Base-by-base conservation (phyloP, 2,329 filamentous ascomycete genomes). In the Talaromyces albobiverticillius region DNA sequence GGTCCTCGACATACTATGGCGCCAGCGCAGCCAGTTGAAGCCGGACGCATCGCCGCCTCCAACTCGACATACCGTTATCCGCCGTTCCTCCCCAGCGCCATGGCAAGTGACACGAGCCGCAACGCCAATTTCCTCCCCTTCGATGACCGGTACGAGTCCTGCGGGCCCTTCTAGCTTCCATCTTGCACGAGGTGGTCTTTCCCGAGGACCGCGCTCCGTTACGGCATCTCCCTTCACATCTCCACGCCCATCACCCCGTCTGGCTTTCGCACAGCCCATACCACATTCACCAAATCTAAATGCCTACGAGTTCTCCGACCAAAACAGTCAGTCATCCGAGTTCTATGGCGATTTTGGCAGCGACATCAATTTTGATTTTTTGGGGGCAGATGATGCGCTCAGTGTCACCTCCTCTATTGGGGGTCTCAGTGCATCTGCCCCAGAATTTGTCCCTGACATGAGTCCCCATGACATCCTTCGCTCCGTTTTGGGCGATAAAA, bases 401-500 rank as follows among this genome's bases (percentile, higher is more conserved):
- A 88, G 87, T 64, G 92, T 87, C 62, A 83, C 91, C 55, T 86
- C 90, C 22, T 96, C 91, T 22, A 79, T 87, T 14, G 90, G 86
- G 60, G 85, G 83, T 31, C 80, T 93, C 57, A 92, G 90, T 65
- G 87, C 85, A 6, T 61, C 69, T 9, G 90, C 90, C 4, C 88
- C 92, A 22, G 91, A 96, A 69, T 96, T 84, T 74, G 79, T 86
- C 13, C 83, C 85, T 54, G 92, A 97, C 66, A 97, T 99, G 93
- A 95, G 90, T 55, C 93, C 94, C 0, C 96, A 96, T 72, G 94
- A 99, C 68, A 97, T 99, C 83, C 80, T 99, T 53, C 89, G 94
- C 58, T 96, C 93, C 5, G 95, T 99, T 38, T 79, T 99, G 23
- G 90, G 93, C 46, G 90, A 94, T 63, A 86, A 90, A 52, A 87